Conservation (phyloP, 2,329 filamentous ascomycete genomes). For the Didymella pinodella region DNA sequence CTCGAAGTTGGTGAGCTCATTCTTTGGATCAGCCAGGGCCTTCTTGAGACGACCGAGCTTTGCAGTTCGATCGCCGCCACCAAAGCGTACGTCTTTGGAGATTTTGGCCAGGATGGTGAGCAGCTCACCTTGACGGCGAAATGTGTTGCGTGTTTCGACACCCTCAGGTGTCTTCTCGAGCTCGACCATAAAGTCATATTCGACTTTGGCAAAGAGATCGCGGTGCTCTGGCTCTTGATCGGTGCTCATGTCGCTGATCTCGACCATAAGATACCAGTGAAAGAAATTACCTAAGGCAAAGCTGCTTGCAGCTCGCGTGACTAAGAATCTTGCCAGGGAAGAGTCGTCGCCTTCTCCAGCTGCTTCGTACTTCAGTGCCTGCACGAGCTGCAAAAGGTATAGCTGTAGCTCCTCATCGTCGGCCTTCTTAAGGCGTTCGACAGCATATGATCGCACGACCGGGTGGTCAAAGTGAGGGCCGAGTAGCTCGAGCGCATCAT, state of each 20-base stretch:
- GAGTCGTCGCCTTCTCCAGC: conserved; percentile 74
- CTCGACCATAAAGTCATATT: conserved; percentile 94
- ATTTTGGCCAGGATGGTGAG: conserved; percentile 87
- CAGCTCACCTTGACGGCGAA: conserved; percentile 88
- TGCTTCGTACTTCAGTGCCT: conserved; percentile 80
- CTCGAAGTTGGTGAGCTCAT: conserved; percentile 83
- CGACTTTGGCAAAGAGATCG: conserved; percentile 88
- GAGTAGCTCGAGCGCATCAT: conserved; percentile 92
- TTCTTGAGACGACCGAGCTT: conserved; percentile 88
- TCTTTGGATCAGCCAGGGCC: conserved; percentile 85
- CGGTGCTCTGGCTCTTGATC: conserved; percentile 78
- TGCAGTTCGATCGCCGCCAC: conserved; percentile 76
- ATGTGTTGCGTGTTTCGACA: conserved; percentile 73
- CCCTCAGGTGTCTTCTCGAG: conserved; percentile 76
- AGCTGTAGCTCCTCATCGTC: conserved; percentile 90
- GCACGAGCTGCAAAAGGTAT: conserved; percentile 92
- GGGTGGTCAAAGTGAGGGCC: conserved; percentile 91
- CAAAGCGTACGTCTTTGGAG: conserved; percentile 84
- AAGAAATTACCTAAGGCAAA: conserved; percentile 93
- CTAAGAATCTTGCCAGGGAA: conserved; percentile 87
- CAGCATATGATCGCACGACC: conserved; percentile 89
- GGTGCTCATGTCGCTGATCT: conserved; percentile 83
- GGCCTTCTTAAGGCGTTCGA: conserved; percentile 87
- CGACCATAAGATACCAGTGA: conserved; percentile 98
- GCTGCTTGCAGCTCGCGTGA: conserved; percentile 85